Percentiles rank a stretch among this genome's conserved stretches.
phyloP scores from a whole-genome alignment of 306 rosid species.

The Sophora flavescens region DNA sequence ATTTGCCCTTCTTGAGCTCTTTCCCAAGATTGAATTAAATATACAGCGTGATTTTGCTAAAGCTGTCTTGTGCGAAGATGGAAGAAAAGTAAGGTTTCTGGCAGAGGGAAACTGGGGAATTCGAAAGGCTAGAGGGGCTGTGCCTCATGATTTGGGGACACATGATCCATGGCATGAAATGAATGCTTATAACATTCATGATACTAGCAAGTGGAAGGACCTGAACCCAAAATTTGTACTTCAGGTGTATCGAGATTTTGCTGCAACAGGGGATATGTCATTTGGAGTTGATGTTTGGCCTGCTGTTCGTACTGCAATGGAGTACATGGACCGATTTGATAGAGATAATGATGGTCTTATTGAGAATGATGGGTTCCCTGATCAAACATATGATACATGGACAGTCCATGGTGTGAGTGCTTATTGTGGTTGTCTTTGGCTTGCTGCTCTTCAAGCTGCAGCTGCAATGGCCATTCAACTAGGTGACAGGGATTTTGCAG shows the following conservation, averaged over 20 bases:
- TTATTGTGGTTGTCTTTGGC: slow-evolving; percentile 96
- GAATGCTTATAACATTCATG: slow-evolving; percentile 98
- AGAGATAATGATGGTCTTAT: slow-evolving; percentile 87
- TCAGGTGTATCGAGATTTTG: slow-evolving; percentile 91
- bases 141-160: slow-evolving; percentile 97
- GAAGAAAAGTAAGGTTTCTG: slow-evolving; percentile 89
- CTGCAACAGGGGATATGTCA: slow-evolving; percentile 89
- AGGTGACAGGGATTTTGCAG: slow-evolving; percentile 83
- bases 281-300: slow-evolving; percentile 99
- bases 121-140: slow-evolving; percentile 97
- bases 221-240: slow-evolving; percentile 96
- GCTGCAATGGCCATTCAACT: slow-evolving; percentile 93
- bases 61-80: slow-evolving; percentile 94
- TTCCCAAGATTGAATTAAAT: slow-evolving; percentile 91
- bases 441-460: slow-evolving; percentile 98
- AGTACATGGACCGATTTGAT: slow-evolving; percentile 93
- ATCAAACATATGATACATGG: slow-evolving; percentile 98
- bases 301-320: slow-evolving; percentile 95
- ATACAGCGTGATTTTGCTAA: slow-evolving; percentile 95
- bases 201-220: slow-evolving; percentile 97
- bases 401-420: slow-evolving; percentile 98
- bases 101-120: slow-evolving; percentile 96
- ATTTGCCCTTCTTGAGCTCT: slow-evolving; percentile 95
- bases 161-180: slow-evolving; percentile 98
- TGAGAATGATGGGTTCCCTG: slow-evolving; percentile 98